Evolutionary conservation across 2,329 filamentous ascomycete species (phyloP).

Genomic region (Trichoderma sp.): DNA sequence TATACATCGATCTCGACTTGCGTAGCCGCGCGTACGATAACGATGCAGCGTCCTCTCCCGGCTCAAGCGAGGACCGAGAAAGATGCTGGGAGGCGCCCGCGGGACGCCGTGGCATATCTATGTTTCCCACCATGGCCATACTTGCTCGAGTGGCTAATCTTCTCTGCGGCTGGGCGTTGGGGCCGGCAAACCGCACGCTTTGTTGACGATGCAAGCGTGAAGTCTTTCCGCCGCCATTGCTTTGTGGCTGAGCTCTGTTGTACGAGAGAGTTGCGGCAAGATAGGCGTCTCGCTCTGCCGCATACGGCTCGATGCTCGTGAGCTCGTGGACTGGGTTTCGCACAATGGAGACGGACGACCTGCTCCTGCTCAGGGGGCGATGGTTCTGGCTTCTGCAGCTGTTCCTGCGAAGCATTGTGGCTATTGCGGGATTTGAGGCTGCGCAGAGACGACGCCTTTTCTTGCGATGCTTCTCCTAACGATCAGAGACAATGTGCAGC

Average conservation of each 20-base stretch:
- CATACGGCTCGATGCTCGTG: slow-evolving; percentile 47
- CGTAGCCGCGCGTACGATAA: slow-evolving; percentile 49
- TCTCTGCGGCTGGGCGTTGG: slow-evolving; percentile 30
- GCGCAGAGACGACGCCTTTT: not conserved
- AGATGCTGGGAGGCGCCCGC: slow-evolving; percentile 26
- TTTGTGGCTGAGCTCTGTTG: slow-evolving; percentile 47
- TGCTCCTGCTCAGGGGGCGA: slow-evolving; percentile 47
- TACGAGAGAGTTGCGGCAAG: slow-evolving; percentile 62
- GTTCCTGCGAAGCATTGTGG: slow-evolving; percentile 48
- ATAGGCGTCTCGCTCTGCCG: slow-evolving; percentile 57
- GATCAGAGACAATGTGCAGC: not conserved
- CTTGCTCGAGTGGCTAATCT: slow-evolving; percentile 31
- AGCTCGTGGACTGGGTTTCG: slow-evolving; percentile 40
- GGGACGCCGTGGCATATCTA: not conserved
- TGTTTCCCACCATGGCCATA: slow-evolving; percentile 20
- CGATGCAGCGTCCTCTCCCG: slow-evolving; percentile 47
- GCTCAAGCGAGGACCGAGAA: slow-evolving; percentile 44
- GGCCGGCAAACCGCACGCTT: slow-evolving; percentile 54
- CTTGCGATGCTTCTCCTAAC: no score
- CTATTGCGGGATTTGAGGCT: not conserved
- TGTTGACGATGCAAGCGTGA: slow-evolving; percentile 42
- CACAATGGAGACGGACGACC: slow-evolving; percentile 48
- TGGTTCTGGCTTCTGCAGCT: slow-evolving; percentile 43
- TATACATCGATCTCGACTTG: slow-evolving; percentile 55
- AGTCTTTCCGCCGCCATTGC: slow-evolving; percentile 29